Evolutionary conservation across 2,329 filamentous ascomycete species (phyloP).

Genomic region (Neocatenulostroma microsporum): DNA sequence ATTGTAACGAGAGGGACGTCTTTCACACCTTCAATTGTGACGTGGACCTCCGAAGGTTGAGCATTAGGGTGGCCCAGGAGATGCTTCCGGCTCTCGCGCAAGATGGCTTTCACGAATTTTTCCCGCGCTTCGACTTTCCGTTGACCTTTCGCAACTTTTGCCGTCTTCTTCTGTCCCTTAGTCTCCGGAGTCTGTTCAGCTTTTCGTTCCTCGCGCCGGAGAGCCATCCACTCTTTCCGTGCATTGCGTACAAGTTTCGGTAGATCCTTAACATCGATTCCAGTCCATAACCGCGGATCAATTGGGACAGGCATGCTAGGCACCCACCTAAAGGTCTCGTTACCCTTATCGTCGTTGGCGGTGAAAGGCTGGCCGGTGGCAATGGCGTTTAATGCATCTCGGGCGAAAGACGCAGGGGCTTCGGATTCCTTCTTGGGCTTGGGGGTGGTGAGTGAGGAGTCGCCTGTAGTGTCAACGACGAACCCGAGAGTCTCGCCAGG

Average conservation of each 20-base stretch:
- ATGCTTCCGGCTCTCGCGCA: slow-evolving; percentile 9
- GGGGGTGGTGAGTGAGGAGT: slow-evolving; percentile 9
- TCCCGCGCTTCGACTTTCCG: slow-evolving; percentile 11
- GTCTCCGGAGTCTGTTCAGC: not conserved
- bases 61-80: not conserved
- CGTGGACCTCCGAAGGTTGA: not conserved
- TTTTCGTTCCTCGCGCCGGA: slow-evolving; percentile 10
- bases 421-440: slow-evolving; percentile 1
- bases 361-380: not conserved
- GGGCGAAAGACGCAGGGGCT: not conserved
- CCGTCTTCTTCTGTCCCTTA: slow-evolving; percentile 4
- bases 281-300: slow-evolving; percentile 17
- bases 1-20: slow-evolving; percentile 11
- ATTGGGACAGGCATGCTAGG: slow-evolving; percentile 10
- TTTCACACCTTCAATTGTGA: slow-evolving; percentile 10
- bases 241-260: slow-evolving; percentile 17
- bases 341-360: slow-evolving; percentile 12
- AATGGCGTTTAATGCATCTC: not conserved
- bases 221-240: slow-evolving; percentile 14
- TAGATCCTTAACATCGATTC: slow-evolving; percentile 11
- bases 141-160: too few species aligned
- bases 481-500: slow-evolving; percentile 7
- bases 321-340: slow-evolving; percentile 9
- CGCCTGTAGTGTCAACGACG: slow-evolving; percentile 13
- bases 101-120: slow-evolving; percentile 8